Percentiles rank a stretch among this genome's conserved stretches.
Conservation (phyloP, 2,329 filamentous ascomycete genomes). For the Cladophialophora psammophila region DNA sequence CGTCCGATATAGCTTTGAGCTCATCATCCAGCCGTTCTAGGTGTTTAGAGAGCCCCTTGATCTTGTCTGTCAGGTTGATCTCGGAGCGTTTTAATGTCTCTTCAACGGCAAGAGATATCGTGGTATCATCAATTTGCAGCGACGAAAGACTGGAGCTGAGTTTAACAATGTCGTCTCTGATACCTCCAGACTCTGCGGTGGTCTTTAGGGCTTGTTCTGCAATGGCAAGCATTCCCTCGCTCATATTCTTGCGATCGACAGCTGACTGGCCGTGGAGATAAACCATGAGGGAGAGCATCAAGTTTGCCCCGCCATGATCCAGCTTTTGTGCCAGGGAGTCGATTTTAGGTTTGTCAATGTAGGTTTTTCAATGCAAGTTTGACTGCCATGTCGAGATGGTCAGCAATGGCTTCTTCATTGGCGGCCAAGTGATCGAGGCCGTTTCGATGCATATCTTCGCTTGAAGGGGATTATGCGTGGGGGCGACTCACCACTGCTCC, state of each 20-base stretch:
- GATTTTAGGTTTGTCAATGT: background rate
- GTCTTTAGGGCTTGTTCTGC: background rate
- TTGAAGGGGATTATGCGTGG: background rate
- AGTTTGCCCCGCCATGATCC: constrained; percentile 2
- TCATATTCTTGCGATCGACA: background rate
- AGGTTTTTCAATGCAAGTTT: constrained; percentile 3
- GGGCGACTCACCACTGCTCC: background rate
- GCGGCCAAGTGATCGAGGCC: background rate
- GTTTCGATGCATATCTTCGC: background rate
- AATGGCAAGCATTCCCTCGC: background rate
- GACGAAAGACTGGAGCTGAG: background rate
- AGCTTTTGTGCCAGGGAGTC: background rate
- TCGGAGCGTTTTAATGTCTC: background rate
- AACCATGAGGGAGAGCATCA: constrained; percentile 6
- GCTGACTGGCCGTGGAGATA: background rate
- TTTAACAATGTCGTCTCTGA: background rate
- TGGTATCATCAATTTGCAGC: background rate
- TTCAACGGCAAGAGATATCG: background rate
- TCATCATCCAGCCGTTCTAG: background rate
- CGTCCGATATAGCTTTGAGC: background rate
- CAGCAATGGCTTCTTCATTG: background rate
- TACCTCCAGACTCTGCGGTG: background rate
- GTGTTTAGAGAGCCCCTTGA: background rate
- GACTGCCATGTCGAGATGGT: background rate
- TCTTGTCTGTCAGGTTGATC: background rate